These are phyloP conservation scores for Aureobasidium sp. DNA, from an alignment of 2,329 filamentous ascomycete genomes.

Conservation along the genomic window DNA sequence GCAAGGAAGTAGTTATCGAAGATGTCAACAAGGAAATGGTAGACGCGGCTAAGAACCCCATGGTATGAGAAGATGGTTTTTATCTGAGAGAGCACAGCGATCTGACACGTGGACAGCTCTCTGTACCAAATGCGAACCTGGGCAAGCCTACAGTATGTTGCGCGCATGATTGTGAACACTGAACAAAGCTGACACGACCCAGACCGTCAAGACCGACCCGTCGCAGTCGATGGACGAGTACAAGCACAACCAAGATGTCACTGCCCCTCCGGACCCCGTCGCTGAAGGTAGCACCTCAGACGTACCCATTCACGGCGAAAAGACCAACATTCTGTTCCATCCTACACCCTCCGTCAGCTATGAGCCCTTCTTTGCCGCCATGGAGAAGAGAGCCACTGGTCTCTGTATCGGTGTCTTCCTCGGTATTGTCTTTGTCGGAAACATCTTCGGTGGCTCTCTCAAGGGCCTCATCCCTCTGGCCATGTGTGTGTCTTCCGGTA, in stretches of 20 bases:
- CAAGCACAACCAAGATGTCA: slow-evolving; percentile 76
- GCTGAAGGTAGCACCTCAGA: slow-evolving; percentile 77
- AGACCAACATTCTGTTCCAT: slow-evolving; percentile 93
- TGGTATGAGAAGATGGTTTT: slow-evolving; percentile 34
- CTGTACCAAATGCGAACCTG: slow-evolving; percentile 87
- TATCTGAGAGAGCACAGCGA: neutral
- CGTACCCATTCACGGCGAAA: slow-evolving; percentile 91
- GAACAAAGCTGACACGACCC: neutral
- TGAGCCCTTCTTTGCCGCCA: slow-evolving; percentile 70
- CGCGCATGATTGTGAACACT: neutral
- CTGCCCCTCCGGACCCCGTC: slow-evolving; percentile 80
- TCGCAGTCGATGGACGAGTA: slow-evolving; percentile 71
- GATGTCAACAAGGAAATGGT: slow-evolving; percentile 65
- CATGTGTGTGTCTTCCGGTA: slow-evolving; percentile 62
- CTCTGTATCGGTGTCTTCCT: slow-evolving; percentile 64
- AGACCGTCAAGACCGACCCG: slow-evolving; percentile 60
- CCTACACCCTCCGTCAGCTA: slow-evolving; percentile 85
- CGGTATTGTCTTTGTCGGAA: slow-evolving; percentile 67
- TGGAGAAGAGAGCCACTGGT: slow-evolving; percentile 66
- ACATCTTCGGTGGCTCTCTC: slow-evolving; percentile 68
- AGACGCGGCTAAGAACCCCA: slow-evolving; percentile 62
- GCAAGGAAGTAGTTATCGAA: slow-evolving; percentile 75
- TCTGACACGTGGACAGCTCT: slow-evolving; percentile 45
- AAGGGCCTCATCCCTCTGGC: slow-evolving; percentile 68
- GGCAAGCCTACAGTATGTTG: slow-evolving; percentile 55